Percentiles rank a stretch among this genome's conserved stretches.
These are phyloP conservation scores for Pleurozium schreberi DNA, from an alignment of 225 moss, liverwort and hornwort genomes.

Conservation along the genomic window DNA sequence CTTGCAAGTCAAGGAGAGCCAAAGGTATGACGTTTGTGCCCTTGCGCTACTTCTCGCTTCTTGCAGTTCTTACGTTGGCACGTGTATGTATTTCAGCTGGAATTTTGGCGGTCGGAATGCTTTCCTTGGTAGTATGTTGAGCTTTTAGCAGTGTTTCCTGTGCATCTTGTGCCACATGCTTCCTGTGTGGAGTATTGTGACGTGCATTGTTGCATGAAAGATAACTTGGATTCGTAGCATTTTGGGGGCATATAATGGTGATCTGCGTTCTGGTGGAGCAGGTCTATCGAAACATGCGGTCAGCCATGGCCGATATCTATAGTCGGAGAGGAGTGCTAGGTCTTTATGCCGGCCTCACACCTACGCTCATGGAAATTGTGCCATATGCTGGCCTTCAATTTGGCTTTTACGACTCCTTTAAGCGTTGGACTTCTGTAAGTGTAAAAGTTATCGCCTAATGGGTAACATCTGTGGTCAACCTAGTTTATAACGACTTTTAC, in stretches of 20 bases:
- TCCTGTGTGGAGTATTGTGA: background rate
- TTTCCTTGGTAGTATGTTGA: background rate
- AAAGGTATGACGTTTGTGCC: slow-evolving; percentile 32
- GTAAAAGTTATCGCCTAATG: background rate
- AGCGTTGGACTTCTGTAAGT: slow-evolving; percentile 69
- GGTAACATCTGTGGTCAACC: background rate
- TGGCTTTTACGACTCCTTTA: slow-evolving; percentile 70
- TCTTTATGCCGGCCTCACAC: slow-evolving; percentile 72
- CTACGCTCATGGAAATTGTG: slow-evolving; percentile 78
- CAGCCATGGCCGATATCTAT: slow-evolving; percentile 48
- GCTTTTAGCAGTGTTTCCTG: background rate
- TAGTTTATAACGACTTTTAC: background rate
- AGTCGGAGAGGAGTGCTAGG: slow-evolving; percentile 54
- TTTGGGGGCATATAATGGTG: background rate
- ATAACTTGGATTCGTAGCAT: background rate
- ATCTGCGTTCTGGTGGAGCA: slow-evolving; percentile 17
- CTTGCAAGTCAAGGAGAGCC: slow-evolving; percentile 92
- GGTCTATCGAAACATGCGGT: slow-evolving; percentile 72
- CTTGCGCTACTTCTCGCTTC: background rate
- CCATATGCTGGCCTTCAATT: slow-evolving; percentile 96
- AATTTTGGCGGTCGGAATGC: background rate
- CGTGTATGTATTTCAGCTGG: too few relatives aligned
- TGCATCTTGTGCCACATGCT: background rate
- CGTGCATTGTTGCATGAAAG: background rate
- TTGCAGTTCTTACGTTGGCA: background rate